Evolutionary conservation across 2,329 filamentous ascomycete genomes (phyloP), one percentile per base, ranked within the genome.

Genomic region (Pyrenochaeta sp.): DNA sequence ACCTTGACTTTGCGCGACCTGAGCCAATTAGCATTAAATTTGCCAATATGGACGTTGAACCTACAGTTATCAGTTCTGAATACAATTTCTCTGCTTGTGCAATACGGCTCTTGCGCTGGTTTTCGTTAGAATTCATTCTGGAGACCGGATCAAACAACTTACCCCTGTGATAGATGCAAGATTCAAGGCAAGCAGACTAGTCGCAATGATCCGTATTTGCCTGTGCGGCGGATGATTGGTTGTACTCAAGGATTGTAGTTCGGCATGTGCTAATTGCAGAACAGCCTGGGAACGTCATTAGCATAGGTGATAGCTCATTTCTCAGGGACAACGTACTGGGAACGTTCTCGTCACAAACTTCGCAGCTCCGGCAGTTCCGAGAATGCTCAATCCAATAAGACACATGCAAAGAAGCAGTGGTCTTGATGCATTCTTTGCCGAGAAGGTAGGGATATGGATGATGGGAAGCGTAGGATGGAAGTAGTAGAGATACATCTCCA

Each of bases 391-490:
- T 3, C 79, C 79, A 22, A 81, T 77, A 10, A 81, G 69, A 52
- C 77, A 80, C 76, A 81, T 81, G 15, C 73, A 73, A 34, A 80
- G 75, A 1, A 81, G 61, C 13, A 81, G 60, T 7, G 77, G 71
- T 15, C 70, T 66, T 14, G 73, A 72, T 3, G 77, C 74, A 29
- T 74, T 74, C 36, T 75, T 77, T 1, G 77, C 77, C 10, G 73
- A 75, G 48, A 81, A 81, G 0, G 78, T 79, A 2, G 79, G 77
- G 10, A 78, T 69, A 53, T 81, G 79, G 6, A 81, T 75, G 47
- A 81, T 79, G 1, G 78, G 78, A 23, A 80, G 69, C 3, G 78
- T 73, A 1, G 77, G 76, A 41, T 81, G 77, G 44, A 81, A 81
- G 23, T 77, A 76, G 34, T 78, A 77, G 46, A 81, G 78, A 52